A percentile compares a stretch with the other conserved stretches of the same genome.
phyloP scores from a whole-genome alignment of 257 asterid genomes.

The Paraleonurus japonicus region DNA sequence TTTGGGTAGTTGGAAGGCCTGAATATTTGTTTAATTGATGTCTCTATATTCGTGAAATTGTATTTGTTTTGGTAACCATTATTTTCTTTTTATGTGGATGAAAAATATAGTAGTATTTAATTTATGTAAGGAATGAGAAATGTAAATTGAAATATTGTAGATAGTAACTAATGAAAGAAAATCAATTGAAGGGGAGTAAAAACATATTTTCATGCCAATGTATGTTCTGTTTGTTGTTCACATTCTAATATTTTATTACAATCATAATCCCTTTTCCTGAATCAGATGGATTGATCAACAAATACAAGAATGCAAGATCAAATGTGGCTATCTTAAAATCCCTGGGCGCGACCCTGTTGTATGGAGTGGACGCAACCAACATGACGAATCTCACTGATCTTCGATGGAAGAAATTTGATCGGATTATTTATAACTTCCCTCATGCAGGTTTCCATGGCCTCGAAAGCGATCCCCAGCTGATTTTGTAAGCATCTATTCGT shows the following conservation, averaged over 20 bases:
- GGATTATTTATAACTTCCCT: conserved; percentile 68
- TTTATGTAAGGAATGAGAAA: background rate
- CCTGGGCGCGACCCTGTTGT: conserved; percentile 45
- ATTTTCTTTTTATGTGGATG: background rate
- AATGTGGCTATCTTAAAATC: conserved; percentile 31
- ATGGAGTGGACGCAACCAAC: conserved; percentile 55
- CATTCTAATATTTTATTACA: background rate
- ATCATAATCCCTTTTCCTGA: background rate
- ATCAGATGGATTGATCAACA: conserved; percentile 43
- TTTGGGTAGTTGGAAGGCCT: no score
- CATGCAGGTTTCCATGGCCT: conserved; percentile 63
- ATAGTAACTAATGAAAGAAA: background rate
- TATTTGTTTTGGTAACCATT: background rate
- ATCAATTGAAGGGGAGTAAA: no score
- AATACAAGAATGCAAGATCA: conserved; percentile 46
- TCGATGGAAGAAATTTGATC: conserved; percentile 37
- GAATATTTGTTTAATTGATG: background rate
- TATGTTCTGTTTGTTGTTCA: background rate
- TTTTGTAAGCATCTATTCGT: conserved; percentile 30
- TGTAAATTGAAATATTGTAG: background rate
- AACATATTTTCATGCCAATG: background rate
- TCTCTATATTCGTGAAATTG: background rate
- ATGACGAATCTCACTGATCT: conserved; percentile 36
- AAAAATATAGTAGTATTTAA: background rate
- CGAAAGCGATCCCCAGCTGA: conserved; percentile 31